Evolutionary conservation across 129 eudicot genomes (phyloP), one percentile per base, ranked within the genome.

Genomic region (Kitagawia praeruptora): DNA sequence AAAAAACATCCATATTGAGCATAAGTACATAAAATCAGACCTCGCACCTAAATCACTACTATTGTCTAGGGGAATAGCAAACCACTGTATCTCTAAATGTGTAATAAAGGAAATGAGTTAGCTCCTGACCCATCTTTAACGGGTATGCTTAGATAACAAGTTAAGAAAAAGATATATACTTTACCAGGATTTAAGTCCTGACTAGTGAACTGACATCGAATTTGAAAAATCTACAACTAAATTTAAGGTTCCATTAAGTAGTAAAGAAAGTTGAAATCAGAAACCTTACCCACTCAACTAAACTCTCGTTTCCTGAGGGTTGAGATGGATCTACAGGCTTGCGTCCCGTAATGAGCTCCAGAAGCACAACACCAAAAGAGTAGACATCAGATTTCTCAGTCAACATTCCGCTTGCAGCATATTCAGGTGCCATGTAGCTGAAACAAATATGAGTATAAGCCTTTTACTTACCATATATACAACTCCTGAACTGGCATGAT

Each of bases 341-440:
- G 69, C 97, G 95, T 79, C 98, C 98, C 12, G 96, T 93, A 51
- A 93, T 89, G 71, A 93, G 87, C 88, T 93, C 98, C 85, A 93
- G 79, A 74, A 93, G 97, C 79, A 93, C 97, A 64, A 93, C 98
- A 51, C 98, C 98, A 70, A 81, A 93, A 0, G 98, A 93, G 79
- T 66, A 93, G 7, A 93, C 98, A 69, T 93, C 98, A 34, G 97
- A 93, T 85, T 90, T 93, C 42, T 91, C 98, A n/a, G 97, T 93
- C 87, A 93, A 83, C 80, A 89, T 91, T 41, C 98, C 98, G 82
- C 92, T 89, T 53, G 97, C 88, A 27, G 98, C 98, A 78, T 93
- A 93, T 82, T 93, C 98, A 80, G 98, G 98, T 70, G 98, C 98
- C 97, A 93, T 89, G 71, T 93, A 93, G 80, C 98, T 93, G 88